A percentile compares a stretch with the other conserved stretches of the same genome.
phyloP scores from a whole-genome alignment of 495 filamentous ascomycete species.

The Penicillium coprophilum region DNA sequence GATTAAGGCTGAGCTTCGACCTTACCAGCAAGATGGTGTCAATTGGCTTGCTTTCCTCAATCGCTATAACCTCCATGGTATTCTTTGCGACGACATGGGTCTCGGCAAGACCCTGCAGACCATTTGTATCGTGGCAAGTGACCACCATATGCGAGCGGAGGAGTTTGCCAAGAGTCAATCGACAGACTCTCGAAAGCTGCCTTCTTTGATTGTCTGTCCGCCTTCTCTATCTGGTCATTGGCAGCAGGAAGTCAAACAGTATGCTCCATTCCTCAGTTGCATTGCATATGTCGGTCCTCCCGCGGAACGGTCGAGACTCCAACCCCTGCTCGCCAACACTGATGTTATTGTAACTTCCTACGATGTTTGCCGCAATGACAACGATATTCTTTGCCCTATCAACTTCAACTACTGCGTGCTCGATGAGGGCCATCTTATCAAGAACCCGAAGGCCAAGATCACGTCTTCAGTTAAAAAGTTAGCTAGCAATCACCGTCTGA shows the following conservation, averaged over 20 bases:
- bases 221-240: slow-evolving; percentile 98
- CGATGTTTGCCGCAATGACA: slow-evolving; percentile 93
- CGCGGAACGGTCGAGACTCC: slow-evolving; percentile 67
- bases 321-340: slow-evolving; percentile 64
- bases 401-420: slow-evolving; percentile 97
- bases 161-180: slow-evolving; percentile 79
- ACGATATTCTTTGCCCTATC: slow-evolving; percentile 74
- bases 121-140: slow-evolving; percentile 94
- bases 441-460: slow-evolving; percentile 94
- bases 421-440: slow-evolving; percentile 97
- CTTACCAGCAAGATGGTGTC: slow-evolving; percentile 97
- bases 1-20: slow-evolving; percentile 93
- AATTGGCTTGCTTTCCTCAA: slow-evolving; percentile 99
- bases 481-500: slow-evolving; percentile 87
- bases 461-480: slow-evolving; percentile 87
- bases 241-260: slow-evolving; percentile 94
- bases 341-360: slow-evolving; percentile 98
- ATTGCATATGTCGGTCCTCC: slow-evolving; percentile 90
- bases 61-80: slow-evolving; percentile 94
- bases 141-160: slow-evolving; percentile 89
- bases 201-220: slow-evolving; percentile 92
- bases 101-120: slow-evolving; percentile 97
- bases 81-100: slow-evolving; percentile 99
- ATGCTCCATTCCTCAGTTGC: slow-evolving; percentile 87
- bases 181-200: slow-evolving; percentile 73